Evolutionary conservation across 2,329 filamentous ascomycete species (phyloP), one percentile per base, ranked within the genome.

Genomic region (Lecanosticta acicola): DNA sequence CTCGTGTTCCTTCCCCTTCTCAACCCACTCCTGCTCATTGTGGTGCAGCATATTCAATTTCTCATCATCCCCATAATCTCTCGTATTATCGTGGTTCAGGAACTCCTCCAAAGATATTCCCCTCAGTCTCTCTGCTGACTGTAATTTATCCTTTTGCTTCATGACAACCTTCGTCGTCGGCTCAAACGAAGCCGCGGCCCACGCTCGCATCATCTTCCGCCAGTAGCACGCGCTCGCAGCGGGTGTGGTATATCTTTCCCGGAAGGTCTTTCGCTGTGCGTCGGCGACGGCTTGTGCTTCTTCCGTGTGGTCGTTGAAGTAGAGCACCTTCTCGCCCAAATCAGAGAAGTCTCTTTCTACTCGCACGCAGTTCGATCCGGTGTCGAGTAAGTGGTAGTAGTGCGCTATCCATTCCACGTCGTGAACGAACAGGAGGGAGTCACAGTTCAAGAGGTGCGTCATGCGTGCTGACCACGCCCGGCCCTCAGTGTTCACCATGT

Each of bases 191-290:
- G 60, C 55, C 3, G 48, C 39, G 3, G 48, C 48, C 57, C 59
- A 64, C 4, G 48, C 47, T 10, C 45, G 29, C n/a, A 59, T 41
- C 36, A 62, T 43, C 41, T 48, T 48, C 19, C 54, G 47, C 43
- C 61, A 63, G 39, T 64, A 64, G 41, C 61, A 64, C 29, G 59
- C 53, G 17, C 58, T 57, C 1, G 61, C 61, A 18, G 56, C 56
- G n/a, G 56, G 55, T 13, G 55, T 55, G 2, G 54, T 55, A 26
- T 57, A 58, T 39, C 57, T 50, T 39, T 59, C 52, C 3, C 57
- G 40, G 41, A 59, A 58, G 4, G 41, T 51, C 3, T 35, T 32
- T 16, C 37, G 49, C 4, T 50, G 48, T 10, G 49, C 50, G 9
- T 54, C 45, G 4, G 56, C 57, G 32, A 59, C 53, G 7, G 46